phyloP scores from a whole-genome alignment of 257 asterid genomes.

The Nicotiana attenuata region DNA sequence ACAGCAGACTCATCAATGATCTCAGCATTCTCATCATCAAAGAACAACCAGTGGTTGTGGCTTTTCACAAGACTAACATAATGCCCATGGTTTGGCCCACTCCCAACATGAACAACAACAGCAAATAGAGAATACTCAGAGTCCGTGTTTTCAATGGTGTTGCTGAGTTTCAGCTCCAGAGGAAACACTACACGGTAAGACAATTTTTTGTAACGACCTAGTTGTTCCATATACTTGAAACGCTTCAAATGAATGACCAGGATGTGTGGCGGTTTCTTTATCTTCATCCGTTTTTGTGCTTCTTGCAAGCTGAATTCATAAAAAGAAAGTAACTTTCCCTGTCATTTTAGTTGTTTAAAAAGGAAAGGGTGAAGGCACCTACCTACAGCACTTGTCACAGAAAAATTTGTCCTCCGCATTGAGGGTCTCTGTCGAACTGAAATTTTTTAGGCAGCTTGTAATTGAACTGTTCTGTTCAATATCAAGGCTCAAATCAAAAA shows the following conservation, averaged over 20 bases:
- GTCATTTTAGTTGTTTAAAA: background rate
- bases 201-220: slow-evolving; percentile 70
- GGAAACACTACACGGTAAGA: slow-evolving; percentile 88
- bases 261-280: slow-evolving; percentile 72
- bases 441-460: slow-evolving; percentile 93
- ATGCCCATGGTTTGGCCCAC: slow-evolving; percentile 91
- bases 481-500: slow-evolving; percentile 84
- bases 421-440: slow-evolving; percentile 88
- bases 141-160: slow-evolving; percentile 80
- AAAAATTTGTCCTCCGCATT: slow-evolving; percentile 86
- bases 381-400: slow-evolving; percentile 91
- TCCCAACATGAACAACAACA: slow-evolving; percentile 79
- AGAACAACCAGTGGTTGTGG: slow-evolving; percentile 83
- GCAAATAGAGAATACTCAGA: slow-evolving; percentile 73
- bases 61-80: slow-evolving; percentile 86
- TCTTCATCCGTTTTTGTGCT: slow-evolving; percentile 92
- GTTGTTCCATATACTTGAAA: slow-evolving; percentile 78
- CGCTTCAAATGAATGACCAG: slow-evolving; percentile 79
- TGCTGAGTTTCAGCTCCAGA: slow-evolving; percentile 72
- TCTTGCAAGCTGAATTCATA: slow-evolving; percentile 66
- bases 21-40: slow-evolving; percentile 82
- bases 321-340: background rate
- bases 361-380: slow-evolving; percentile 6
- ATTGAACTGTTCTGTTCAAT: slow-evolving; percentile 94
- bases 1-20: slow-evolving; percentile 82